Evolutionary conservation across 805 yeast genomes (phyloP), one percentile per base, ranked within the genome.

Genomic region (Saccharomycopsis olivae): DNA sequence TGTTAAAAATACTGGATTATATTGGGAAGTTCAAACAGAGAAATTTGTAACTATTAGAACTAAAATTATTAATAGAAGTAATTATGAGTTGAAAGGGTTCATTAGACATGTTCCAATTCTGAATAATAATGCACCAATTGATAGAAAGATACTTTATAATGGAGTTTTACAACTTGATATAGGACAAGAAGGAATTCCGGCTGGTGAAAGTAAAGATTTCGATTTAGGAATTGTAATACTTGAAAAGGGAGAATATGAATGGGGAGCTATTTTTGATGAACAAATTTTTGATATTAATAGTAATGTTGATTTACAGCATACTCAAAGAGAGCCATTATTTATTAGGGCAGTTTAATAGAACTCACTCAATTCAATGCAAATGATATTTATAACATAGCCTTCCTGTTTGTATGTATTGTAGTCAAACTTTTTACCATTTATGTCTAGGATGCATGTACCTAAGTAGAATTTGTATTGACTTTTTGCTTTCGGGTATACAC

Each of bases 161-260:
- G 97, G 97, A 2, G 66, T 73, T 2, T 58, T 82, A 20, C 94
- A 84, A 50, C 65, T 62, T 20, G 69, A 71, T 18, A 53, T 77
- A 4, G 61, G 68, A 0, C 31, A 35, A 24, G 49, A 57, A 1
- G 54, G 59, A 2, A 49, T 78, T 1, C 51, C 50, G 1, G 66
- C 79, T 0, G 69, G 71, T 1, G 66, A 60, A 19, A 51, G 62
- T 0, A 38, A 60, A 3, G 61, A 55, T 2, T 60, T 74, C 23
- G 65, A 64, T 18, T 54, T 81, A 29, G 74, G 84, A 5, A 69
- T 78, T 36, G 68, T 78, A 15, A 71, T 85, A 3, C 60, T 88
- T 29, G 88, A 82, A 40, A 67, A 68, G 33, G 97, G 96, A 2
- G 78, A 73, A 35, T 87, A 78, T 53, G 92, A 84, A 54, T 78